These are phyloP conservation scores for Pascua guehoae DNA, from an alignment of 1,284 basidiomycete species.

Conservation along the genomic window DNA sequence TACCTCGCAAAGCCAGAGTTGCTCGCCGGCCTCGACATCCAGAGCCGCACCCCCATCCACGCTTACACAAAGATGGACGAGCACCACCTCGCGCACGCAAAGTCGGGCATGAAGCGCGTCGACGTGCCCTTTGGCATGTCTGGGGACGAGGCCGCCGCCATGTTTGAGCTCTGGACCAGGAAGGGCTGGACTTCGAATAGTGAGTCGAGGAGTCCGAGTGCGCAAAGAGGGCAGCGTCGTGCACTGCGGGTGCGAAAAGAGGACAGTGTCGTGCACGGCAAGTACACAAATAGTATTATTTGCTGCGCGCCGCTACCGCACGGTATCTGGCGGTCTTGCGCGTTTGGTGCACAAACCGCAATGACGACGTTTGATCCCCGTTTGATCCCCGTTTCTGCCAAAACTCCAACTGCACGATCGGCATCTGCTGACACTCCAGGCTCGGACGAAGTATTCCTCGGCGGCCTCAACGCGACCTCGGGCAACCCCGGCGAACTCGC, in stretches of 20 bases:
- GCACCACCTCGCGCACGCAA: slow-evolving; percentile 36
- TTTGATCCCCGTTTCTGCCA: neutral
- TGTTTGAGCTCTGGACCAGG: slow-evolving; percentile 44
- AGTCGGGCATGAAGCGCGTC: slow-evolving; percentile 31
- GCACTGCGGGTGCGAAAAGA: neutral
- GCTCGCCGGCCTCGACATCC: slow-evolving; percentile 24
- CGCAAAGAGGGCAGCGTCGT: neutral
- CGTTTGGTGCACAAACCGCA: no score
- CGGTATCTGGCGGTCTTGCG: no score
- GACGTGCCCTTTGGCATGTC: slow-evolving; percentile 41
- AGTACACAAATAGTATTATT: no score
- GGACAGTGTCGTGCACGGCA: neutral
- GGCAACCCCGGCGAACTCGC: slow-evolving; percentile 42
- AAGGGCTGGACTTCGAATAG: slow-evolving; percentile 40
- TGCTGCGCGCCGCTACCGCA: no score
- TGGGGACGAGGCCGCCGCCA: slow-evolving; percentile 43
- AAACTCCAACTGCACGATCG: neutral
- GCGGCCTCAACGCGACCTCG: slow-evolving; percentile 31
- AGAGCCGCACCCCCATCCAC: slow-evolving; percentile 26
- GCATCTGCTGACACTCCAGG: slow-evolving; percentile 7
- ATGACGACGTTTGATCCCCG: neutral
- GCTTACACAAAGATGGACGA: slow-evolving; percentile 40
- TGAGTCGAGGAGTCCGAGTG: slow-evolving; percentile 15
- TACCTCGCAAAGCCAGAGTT: slow-evolving; percentile 28
- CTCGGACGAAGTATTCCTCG: slow-evolving; percentile 46